phyloP scores from a whole-genome alignment of 768 basidiomycete genomes.

The Favolaschia claudopus region DNA sequence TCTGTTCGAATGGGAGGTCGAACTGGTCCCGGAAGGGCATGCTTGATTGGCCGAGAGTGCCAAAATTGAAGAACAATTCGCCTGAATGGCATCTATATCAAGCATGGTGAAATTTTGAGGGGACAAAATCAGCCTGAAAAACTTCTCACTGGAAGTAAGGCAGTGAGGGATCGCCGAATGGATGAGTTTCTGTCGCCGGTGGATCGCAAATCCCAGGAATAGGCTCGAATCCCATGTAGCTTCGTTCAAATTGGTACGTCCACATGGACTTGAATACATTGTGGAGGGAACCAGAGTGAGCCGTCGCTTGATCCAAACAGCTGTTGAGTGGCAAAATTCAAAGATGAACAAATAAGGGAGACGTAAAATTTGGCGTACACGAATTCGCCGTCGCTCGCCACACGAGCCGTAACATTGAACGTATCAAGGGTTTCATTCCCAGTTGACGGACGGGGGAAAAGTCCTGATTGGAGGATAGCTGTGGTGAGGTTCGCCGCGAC shows the following conservation, averaged over 20 bases:
- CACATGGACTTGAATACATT: slow-evolving; percentile 50
- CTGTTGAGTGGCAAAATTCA: slow-evolving; percentile 1
- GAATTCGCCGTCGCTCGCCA: slow-evolving; percentile 55
- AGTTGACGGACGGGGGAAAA: slow-evolving; percentile 50
- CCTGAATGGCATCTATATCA: slow-evolving; percentile 38
- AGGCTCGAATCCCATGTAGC: slow-evolving; percentile 53
- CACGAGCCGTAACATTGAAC: slow-evolving; percentile 55
- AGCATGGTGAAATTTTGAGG: slow-evolving; percentile 4
- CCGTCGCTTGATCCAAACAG: slow-evolving; percentile 59
- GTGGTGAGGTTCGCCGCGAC: slow-evolving; percentile 27
- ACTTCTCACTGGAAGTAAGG: slow-evolving; percentile 59
- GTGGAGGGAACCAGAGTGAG: slow-evolving; percentile 50
- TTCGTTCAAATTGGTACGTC: slow-evolving; percentile 57
- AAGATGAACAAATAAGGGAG: too few species aligned
- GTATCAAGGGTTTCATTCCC: slow-evolving; percentile 47
- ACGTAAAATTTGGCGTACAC: slow-evolving; percentile 19
- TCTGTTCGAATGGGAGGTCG: slow-evolving; percentile 54
- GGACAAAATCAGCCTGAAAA: slow-evolving; percentile 41
- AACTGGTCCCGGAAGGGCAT: slow-evolving; percentile 53
- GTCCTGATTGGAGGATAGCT: slow-evolving; percentile 32
- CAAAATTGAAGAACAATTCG: slow-evolving; percentile 40
- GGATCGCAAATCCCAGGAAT: slow-evolving; percentile 53
- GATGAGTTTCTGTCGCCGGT: slow-evolving; percentile 47
- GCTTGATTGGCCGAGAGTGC: slow-evolving; percentile 45
- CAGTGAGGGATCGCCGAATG: slow-evolving; percentile 52